These are phyloP conservation scores for Cladophialophora yegresii DNA, from an alignment of 2,329 filamentous ascomycete species.

Conservation along the genomic window DNA sequence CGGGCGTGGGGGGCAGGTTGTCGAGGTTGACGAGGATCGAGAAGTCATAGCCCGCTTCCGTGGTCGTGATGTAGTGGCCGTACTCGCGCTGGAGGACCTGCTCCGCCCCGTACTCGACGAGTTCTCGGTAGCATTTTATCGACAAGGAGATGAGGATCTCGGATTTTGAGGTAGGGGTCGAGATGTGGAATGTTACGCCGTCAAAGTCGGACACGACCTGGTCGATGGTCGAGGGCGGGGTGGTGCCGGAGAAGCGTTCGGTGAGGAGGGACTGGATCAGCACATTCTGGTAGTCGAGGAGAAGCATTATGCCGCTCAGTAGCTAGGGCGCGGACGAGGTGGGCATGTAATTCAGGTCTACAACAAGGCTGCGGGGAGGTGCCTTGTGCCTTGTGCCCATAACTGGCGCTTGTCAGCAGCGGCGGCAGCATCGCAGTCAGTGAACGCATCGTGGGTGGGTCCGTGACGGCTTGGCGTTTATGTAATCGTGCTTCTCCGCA, in stretches of 20 bases:
- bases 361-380: background rate
- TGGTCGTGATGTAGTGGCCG: slow-evolving; percentile 80
- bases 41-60: slow-evolving; percentile 94
- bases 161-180: slow-evolving; percentile 88
- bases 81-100: slow-evolving; percentile 93
- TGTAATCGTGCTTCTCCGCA: slow-evolving; percentile 7
- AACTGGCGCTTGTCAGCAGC: background rate
- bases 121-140: slow-evolving; percentile 91
- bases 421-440: background rate
- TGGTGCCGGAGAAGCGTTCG: slow-evolving; percentile 81
- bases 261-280: slow-evolving; percentile 94
- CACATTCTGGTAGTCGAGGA: slow-evolving; percentile 98
- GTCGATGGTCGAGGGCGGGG: slow-evolving; percentile 68
- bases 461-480: background rate
- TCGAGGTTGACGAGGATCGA: slow-evolving; percentile 89
- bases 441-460: background rate
- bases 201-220: slow-evolving; percentile 99
- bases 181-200: slow-evolving; percentile 97
- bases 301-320: slow-evolving; percentile 63
- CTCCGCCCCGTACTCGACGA: slow-evolving; percentile 90
- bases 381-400: background rate
- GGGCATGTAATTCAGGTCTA: background rate
- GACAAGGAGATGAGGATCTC: slow-evolving; percentile 93
- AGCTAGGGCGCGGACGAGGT: background rate
- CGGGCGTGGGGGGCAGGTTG: slow-evolving; percentile 77